These are phyloP conservation scores for Paramyrothecium roridum DNA, from an alignment of 2,329 filamentous ascomycete species.

Conservation along the genomic window DNA sequence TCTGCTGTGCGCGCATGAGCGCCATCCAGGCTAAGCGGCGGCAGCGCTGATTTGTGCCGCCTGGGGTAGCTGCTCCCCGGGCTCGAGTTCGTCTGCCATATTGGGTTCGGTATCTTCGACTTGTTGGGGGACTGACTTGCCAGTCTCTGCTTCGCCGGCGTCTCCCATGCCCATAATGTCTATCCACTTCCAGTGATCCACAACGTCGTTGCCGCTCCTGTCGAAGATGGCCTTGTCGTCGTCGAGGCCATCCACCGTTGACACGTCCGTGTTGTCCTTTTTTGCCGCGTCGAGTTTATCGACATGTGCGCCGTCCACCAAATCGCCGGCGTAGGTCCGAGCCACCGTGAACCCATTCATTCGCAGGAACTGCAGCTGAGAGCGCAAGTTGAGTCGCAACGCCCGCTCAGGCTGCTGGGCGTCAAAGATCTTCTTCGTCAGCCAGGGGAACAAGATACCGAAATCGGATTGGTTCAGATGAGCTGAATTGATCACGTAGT, in stretches of 20 bases:
- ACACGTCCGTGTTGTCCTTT: conserved; percentile 5
- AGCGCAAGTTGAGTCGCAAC: conserved; percentile 56
- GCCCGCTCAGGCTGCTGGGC: conserved; percentile 57
- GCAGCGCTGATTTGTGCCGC: background rate
- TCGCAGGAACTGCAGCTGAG: conserved; percentile 54
- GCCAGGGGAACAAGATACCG: conserved; percentile 74
- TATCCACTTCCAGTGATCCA: conserved; percentile 51
- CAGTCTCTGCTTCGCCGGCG: conserved; percentile 19
- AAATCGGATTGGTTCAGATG: conserved; percentile 85
- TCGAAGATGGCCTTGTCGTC: conserved; percentile 52
- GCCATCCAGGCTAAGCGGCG: background rate
- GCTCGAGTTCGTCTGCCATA: conserved; percentile 32
- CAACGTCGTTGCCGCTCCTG: conserved; percentile 30
- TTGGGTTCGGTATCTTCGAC: conserved; percentile 30
- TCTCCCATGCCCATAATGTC: conserved; percentile 48
- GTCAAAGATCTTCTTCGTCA: conserved; percentile 56
- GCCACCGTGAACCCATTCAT: conserved; percentile 45
- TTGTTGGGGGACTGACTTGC: conserved; percentile 25
- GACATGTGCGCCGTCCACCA: conserved; percentile 43
- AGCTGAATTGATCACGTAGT: conserved; percentile 70
- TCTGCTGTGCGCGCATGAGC: background rate
- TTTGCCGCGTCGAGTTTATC: conserved; percentile 29
- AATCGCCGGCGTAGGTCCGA: conserved; percentile 45
- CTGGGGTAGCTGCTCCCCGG: conserved; percentile 19
- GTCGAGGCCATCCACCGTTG: conserved; percentile 32